Evolutionary conservation across 768 basidiomycete species (phyloP), one percentile per base, ranked within the genome.

Genomic region (Wakefieldia striispora): DNA sequence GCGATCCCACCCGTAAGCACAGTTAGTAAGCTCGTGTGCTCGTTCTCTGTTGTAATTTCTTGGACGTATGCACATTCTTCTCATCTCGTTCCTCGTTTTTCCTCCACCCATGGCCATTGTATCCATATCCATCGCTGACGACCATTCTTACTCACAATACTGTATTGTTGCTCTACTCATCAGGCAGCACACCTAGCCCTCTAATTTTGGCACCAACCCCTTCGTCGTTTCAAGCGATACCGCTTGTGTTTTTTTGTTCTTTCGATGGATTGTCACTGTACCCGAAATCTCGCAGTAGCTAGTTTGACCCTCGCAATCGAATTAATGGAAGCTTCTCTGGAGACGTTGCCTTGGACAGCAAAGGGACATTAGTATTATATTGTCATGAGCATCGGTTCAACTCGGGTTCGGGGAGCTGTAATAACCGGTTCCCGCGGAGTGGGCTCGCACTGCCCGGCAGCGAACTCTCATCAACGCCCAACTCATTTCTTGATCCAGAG

Each of bases 111-210:
- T 46, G 49, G 55, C 35, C 50, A 55, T 54, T 65, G 68, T 70
- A 68, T 70, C 64, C 61, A 54, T 70, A 70, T 49, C 47, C 53
- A 53, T 45, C 44, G 46, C 55, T 52, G 50, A 58, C 43, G 49
- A 49, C 64, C 47, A 41, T 45, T 45, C 40, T 48, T 35, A 56
- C 45, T 35, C 41, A 17, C 38, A 40, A 54, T 64, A 64, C 56
- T 55, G 50, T 65, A 64, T 34, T 55, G 57, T 60, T 63, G 54
- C 53, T 61, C 57, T 55, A 50, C 57, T 46, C 40, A 36, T 45
- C 48, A 47, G 62, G 66, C 57, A 62, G 54, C 56, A 60, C 58
- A 55, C 62, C 59, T 47, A 48, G 49, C 57, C 39, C 45, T 43
- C 43, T 69, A 69, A 69, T 66, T 49, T 44, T 45, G 47, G 38